Percentiles rank a stretch among this genome's conserved stretches.
Conservation (phyloP, 768 basidiomycete genomes). For the Collybia sp. region DNA sequence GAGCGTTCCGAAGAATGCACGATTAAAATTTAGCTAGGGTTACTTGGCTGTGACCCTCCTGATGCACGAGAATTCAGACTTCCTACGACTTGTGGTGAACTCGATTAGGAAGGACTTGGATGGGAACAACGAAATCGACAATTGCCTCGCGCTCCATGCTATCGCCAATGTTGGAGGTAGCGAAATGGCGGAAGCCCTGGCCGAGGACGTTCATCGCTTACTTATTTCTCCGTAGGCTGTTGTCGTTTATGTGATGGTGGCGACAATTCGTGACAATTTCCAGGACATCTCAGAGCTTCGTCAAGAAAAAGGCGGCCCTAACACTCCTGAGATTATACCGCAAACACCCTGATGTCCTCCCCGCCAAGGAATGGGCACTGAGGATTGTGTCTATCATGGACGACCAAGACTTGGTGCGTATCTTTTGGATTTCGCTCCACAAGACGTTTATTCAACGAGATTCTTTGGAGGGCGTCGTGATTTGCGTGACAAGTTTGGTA, state of each 20-base stretch:
- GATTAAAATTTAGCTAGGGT: conserved; percentile 49
- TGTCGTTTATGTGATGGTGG: neutral
- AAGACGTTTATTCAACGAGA: conserved; percentile 3
- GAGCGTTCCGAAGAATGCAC: conserved; percentile 4
- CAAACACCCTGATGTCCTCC: conserved; percentile 93
- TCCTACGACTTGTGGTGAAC: conserved; percentile 94
- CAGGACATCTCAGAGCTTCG: conserved; percentile 92
- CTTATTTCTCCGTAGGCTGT: conserved; percentile 84
- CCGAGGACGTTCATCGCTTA: conserved; percentile 89
- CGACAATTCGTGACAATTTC: no score
- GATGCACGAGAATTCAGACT: conserved; percentile 99
- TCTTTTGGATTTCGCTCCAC: conserved; percentile 7
- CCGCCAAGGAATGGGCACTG: conserved; percentile 92
- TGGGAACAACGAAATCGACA: conserved; percentile 90
- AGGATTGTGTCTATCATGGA: conserved; percentile 96
- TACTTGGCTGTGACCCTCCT: conserved; percentile 95
- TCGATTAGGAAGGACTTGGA: conserved; percentile 97
- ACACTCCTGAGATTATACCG: conserved; percentile 91
- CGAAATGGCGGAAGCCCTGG: conserved; percentile 97
- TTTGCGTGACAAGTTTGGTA: conserved; percentile 90
- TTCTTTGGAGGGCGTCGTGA: conserved; percentile 74
- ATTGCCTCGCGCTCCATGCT: conserved; percentile 94
- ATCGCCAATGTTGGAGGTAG: conserved; percentile 97
- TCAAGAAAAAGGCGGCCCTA: conserved; percentile 97
- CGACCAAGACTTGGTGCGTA: conserved; percentile 72